Percentiles rank a stretch among this genome's conserved stretches.
Conservation (phyloP, 1,139 yeast species). For the Zygotorulaspora mrakii region DNA sequence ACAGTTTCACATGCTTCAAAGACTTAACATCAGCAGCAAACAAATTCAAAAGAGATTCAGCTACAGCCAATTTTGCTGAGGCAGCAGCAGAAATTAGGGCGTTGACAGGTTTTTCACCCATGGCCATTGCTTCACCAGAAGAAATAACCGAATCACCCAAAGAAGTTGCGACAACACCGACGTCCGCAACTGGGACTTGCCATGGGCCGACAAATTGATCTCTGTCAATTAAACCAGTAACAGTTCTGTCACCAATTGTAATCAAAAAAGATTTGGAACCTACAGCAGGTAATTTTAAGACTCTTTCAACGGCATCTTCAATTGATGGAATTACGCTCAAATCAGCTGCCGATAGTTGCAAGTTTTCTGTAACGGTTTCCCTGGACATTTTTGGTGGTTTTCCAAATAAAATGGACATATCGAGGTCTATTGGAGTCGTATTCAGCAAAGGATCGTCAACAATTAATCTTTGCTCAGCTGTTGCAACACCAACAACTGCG, state of each 20-base stretch:
- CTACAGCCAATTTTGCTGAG: constrained; percentile 95
- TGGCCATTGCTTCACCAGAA: constrained; percentile 95
- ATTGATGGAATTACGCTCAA: constrained; percentile 41
- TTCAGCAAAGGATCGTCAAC: constrained; percentile 74
- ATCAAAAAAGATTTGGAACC: constrained; percentile 93
- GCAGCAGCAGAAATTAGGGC: constrained; percentile 92
- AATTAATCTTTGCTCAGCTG: constrained; percentile 76
- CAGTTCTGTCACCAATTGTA: constrained; percentile 95
- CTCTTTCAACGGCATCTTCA: constrained; percentile 74
- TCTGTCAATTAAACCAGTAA: constrained; percentile 93
- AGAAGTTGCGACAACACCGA: constrained; percentile 92
- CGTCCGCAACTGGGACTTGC: constrained; percentile 99
- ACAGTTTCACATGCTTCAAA: constrained; percentile 71
- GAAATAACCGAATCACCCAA: constrained; percentile 59
- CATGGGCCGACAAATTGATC: constrained; percentile 99
- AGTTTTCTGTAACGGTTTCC: constrained; percentile 60
- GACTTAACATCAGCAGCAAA: constrained; percentile 85
- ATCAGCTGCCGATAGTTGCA: constrained; percentile 52
- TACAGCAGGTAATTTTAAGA: constrained; percentile 85
- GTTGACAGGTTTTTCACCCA: constrained; percentile 93
- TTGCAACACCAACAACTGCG: constrained; percentile 94
- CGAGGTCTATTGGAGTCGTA: constrained; percentile 88
- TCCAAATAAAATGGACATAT: constrained; percentile 94
- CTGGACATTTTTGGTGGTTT: constrained; percentile 95
- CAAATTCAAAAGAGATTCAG: constrained; percentile 85